phyloP scores from a whole-genome alignment of 2,329 filamentous ascomycete species.

The Stylonectria norvegica region DNA sequence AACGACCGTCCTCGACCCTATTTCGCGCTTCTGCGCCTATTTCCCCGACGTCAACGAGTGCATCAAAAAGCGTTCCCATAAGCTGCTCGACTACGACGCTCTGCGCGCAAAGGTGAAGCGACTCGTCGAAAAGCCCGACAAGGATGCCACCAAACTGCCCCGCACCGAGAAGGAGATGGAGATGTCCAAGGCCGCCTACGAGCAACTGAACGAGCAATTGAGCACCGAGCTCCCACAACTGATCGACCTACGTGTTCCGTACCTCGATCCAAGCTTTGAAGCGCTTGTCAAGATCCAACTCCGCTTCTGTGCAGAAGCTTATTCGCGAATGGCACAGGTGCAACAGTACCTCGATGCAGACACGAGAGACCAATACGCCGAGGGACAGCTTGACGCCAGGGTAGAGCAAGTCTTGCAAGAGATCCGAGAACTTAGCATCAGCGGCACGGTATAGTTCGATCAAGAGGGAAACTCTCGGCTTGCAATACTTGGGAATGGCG shows the following conservation, averaged over 20 bases:
- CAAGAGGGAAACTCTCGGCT: slow-evolving; percentile 4
- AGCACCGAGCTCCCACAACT: slow-evolving; percentile 90
- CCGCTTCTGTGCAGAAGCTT: slow-evolving; percentile 95
- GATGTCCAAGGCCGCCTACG: slow-evolving; percentile 88
- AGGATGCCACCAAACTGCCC: slow-evolving; percentile 94
- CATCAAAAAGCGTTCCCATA: slow-evolving; percentile 98
- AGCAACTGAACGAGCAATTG: slow-evolving; percentile 95
- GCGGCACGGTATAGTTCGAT: slow-evolving; percentile 55
- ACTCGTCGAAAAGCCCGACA: slow-evolving; percentile 96
- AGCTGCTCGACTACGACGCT: slow-evolving; percentile 96
- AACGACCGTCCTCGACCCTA: slow-evolving; percentile 91
- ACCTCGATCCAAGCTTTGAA: slow-evolving; percentile 95
- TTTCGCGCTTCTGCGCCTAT: slow-evolving; percentile 93
- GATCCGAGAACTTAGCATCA: slow-evolving; percentile 94
- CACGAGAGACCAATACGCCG: slow-evolving; percentile 92
- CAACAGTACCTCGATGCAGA: slow-evolving; percentile 97
- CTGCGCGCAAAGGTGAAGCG: slow-evolving; percentile 96
- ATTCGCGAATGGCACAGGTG: slow-evolving; percentile 96
- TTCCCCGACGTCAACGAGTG: slow-evolving; percentile 99
- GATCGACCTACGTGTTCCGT: slow-evolving; percentile 94
- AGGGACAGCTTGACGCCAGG: slow-evolving; percentile 83
- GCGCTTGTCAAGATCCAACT: slow-evolving; percentile 98
- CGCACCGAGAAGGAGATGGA: slow-evolving; percentile 95
- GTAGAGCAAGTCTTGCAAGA: slow-evolving; percentile 97
- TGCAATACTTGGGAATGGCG: slow-evolving; percentile 23